phyloP scores from a whole-genome alignment of 108 stramenopile genomes.

The Fistulifera pelliculosa region DNA sequence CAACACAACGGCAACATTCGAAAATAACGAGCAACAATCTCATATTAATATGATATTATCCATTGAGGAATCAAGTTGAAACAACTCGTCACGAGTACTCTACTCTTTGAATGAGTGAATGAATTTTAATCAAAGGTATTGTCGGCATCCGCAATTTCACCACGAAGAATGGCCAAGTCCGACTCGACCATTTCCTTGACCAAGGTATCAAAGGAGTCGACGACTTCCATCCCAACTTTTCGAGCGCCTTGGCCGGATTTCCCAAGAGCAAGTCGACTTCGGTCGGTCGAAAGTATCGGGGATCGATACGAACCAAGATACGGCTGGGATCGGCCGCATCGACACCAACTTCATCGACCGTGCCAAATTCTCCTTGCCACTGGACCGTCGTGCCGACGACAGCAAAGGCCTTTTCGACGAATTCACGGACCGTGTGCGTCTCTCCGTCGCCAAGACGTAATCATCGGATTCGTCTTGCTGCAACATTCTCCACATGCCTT shows the following conservation, averaged over 20 bases:
- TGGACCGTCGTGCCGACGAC: constrained; percentile 73
- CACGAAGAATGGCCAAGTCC: constrained; percentile 46
- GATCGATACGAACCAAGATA: constrained; percentile 89
- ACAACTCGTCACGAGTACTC: too few relatives aligned
- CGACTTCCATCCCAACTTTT: constrained; percentile 86
- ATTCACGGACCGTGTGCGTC: constrained; percentile 95
- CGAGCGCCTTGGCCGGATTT: constrained; percentile 91
- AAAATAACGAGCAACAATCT: too few relatives aligned
- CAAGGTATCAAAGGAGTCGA: constrained; percentile 74
- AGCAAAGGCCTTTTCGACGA: constrained; percentile 91
- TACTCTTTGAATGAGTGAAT: too few relatives aligned
- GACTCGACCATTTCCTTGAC: constrained; percentile 94
- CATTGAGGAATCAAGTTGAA: too few relatives aligned
- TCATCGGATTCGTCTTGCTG: constrained; percentile 93
- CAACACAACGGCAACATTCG: too few relatives aligned
- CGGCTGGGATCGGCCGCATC: constrained; percentile 75
- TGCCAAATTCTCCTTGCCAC: constrained; percentile 88
- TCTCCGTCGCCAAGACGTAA: constrained; percentile 98
- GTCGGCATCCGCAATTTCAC: too few relatives aligned
- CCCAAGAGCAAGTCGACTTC: constrained; percentile 97
- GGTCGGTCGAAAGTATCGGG: constrained; percentile 97
- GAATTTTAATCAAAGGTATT: too few relatives aligned
- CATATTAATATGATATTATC: too few relatives aligned
- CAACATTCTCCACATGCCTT: constrained; percentile 99
- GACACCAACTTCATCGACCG: constrained; percentile 91